Evolutionary conservation across 176 grass and related monocot species (phyloP).

Genomic region (Oryza brachyantha): DNA sequence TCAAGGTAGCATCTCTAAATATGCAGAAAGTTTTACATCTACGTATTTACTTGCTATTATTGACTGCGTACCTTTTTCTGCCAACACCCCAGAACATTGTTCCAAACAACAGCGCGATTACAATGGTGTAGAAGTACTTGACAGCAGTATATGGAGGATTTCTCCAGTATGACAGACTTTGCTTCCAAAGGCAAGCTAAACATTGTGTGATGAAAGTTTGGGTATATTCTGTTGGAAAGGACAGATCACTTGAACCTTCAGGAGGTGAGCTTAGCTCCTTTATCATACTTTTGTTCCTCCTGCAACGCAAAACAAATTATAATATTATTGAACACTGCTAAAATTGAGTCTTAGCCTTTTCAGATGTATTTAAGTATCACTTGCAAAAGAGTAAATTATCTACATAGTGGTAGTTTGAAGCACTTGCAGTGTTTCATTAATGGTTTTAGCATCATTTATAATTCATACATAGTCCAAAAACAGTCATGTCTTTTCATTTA

Average conservation of each 20-base stretch:
- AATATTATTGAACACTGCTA: background rate
- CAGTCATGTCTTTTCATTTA: background rate
- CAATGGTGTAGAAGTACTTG: slow-evolving; percentile 72
- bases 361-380: background rate
- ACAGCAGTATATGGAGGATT: slow-evolving; percentile 88
- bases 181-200: slow-evolving; percentile 84
- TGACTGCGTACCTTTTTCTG: slow-evolving; percentile 49
- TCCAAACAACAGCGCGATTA: slow-evolving; percentile 74
- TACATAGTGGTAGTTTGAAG: background rate
- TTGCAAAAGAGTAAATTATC: background rate
- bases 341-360: background rate
- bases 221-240: slow-evolving; percentile 71
- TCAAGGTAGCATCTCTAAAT: background rate
- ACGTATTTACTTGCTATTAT: slow-evolving; percentile 5
- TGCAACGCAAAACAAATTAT: slow-evolving; percentile 25
- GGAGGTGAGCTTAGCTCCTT: slow-evolving; percentile 67
- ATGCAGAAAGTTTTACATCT: background rate
- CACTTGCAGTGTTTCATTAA: background rate
- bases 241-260: slow-evolving; percentile 65
- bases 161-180: slow-evolving; percentile 86
- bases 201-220: slow-evolving; percentile 67
- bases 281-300: slow-evolving; percentile 66
- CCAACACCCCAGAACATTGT: slow-evolving; percentile 86
- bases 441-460: background rate
- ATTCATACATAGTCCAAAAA: background rate